These are phyloP conservation scores for Pseudogymnoascus sp. DNA, from an alignment of 2,329 filamentous ascomycete species.

Conservation along the genomic window DNA sequence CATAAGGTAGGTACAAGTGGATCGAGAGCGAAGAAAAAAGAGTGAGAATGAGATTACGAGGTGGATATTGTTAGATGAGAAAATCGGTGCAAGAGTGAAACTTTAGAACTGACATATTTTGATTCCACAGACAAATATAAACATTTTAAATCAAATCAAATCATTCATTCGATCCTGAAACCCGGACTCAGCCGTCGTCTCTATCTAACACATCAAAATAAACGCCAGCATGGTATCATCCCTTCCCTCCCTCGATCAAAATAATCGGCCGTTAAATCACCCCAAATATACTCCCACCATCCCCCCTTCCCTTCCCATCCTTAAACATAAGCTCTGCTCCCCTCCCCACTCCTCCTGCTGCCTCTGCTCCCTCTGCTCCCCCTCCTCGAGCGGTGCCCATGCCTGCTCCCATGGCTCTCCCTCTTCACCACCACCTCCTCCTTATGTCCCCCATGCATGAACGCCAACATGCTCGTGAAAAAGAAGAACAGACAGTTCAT, in stretches of 20 bases:
- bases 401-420: slow-evolving; percentile 23
- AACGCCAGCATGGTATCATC: slow-evolving; percentile 1
- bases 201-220: neutral
- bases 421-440: slow-evolving; percentile 16
- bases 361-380: slow-evolving; percentile 24
- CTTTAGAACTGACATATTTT: neutral
- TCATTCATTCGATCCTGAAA: neutral
- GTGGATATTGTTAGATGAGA: neutral
- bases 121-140: too few relatives aligned
- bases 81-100: neutral
- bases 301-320: neutral
- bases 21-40: neutral
- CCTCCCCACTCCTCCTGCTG: slow-evolving; percentile 21
- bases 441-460: slow-evolving; percentile 24
- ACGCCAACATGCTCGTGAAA: slow-evolving; percentile 64
- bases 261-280: neutral
- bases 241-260: neutral
- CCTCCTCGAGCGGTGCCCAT: slow-evolving; percentile 20
- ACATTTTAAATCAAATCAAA: neutral
- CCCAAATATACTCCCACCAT: neutral
- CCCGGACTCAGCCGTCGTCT: neutral
- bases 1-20: neutral
- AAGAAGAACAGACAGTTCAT: slow-evolving; percentile 80
- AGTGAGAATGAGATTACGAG: neutral
- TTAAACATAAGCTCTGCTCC: slow-evolving; percentile 26